These are phyloP conservation scores for Diospyros lotus DNA, from an alignment of 148 eudicot species.

Conservation along the genomic window DNA sequence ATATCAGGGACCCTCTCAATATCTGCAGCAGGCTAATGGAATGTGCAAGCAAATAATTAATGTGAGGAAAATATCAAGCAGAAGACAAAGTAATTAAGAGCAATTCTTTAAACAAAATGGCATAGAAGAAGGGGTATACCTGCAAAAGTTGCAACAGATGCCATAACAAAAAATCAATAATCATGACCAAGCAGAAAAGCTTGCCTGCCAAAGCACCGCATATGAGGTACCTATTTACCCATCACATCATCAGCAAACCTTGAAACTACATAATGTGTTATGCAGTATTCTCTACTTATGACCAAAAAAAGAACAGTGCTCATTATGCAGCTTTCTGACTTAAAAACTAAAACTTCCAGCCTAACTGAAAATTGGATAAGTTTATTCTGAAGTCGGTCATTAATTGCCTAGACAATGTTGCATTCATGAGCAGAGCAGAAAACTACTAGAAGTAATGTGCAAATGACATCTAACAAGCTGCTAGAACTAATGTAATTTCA, in stretches of 20 bases:
- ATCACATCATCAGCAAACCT: conserved; percentile 8
- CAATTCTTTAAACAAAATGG: background rate
- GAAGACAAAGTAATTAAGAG: background rate
- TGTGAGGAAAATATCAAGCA: background rate
- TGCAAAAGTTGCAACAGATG: conserved; percentile 54
- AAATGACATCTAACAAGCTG: background rate
- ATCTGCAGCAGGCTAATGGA: conserved; percentile 61
- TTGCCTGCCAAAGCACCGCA: conserved; percentile 98
- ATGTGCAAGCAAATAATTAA: background rate
- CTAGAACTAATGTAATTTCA: background rate
- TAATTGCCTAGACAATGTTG: conserved; percentile 1
- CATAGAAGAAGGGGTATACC: conserved; percentile 30
- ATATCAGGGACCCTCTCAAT: conserved; percentile 78
- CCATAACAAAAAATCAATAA: conserved; percentile 74
- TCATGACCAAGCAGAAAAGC: conserved; percentile 92
- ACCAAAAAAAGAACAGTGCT: background rate
- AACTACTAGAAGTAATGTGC: background rate
- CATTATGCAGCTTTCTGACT: too few relatives aligned
- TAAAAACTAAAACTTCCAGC: background rate
- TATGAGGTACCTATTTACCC: conserved; percentile 59
- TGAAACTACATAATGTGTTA: background rate
- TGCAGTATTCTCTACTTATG: background rate
- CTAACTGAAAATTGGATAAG: background rate
- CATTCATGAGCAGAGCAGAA: background rate
- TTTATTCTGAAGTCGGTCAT: background rate